Evolutionary conservation across 257 asterid genomes (phyloP).

Genomic region (Verbena officinalis): DNA sequence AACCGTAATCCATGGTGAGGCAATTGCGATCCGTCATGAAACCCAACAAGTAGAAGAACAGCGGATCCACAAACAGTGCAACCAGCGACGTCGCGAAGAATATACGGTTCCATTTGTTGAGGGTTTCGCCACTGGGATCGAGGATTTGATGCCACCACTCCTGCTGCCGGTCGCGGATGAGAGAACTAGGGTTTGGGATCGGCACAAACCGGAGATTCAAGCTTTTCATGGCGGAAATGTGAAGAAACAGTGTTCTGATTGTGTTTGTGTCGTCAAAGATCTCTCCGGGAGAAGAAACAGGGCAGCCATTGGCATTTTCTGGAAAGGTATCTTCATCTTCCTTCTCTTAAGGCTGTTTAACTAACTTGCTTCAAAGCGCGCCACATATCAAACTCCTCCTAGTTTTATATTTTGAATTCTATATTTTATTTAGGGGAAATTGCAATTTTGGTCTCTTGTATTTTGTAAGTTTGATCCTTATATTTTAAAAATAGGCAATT

Average conservation of each 20-base stretch:
- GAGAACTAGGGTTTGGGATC: conserved; percentile 43
- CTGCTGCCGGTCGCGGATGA: conserved; percentile 45
- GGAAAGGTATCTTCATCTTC: not conserved
- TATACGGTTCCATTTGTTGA: conserved; percentile 70
- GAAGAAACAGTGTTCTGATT: not conserved
- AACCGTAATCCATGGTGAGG: conserved; percentile 47
- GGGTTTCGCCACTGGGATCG: conserved; percentile 70
- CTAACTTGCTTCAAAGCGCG: conserved; percentile 23
- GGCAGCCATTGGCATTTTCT: conserved; percentile 25
- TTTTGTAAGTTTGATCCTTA: no score
- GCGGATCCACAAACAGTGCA: conserved; percentile 84
- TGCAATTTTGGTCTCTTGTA: no score
- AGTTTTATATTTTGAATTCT: not conserved
- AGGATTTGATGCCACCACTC: conserved; percentile 72
- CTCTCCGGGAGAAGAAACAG: conserved; percentile 37
- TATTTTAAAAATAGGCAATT: no score
- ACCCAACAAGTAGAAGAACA: conserved; percentile 65
- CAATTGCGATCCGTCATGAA: conserved; percentile 43
- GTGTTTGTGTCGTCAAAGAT: conserved; percentile 1
- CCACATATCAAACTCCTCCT: not conserved
- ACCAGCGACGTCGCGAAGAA: conserved; percentile 57
- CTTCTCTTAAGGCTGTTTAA: conserved; percentile 11
- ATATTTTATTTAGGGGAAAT: no score
- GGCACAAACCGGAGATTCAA: conserved; percentile 44
- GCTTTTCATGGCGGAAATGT: conserved; percentile 38